Percentiles rank a stretch among this genome's conserved stretches.
phyloP scores from a whole-genome alignment of 805 yeast genomes.

The Zygotorulaspora florentina region DNA sequence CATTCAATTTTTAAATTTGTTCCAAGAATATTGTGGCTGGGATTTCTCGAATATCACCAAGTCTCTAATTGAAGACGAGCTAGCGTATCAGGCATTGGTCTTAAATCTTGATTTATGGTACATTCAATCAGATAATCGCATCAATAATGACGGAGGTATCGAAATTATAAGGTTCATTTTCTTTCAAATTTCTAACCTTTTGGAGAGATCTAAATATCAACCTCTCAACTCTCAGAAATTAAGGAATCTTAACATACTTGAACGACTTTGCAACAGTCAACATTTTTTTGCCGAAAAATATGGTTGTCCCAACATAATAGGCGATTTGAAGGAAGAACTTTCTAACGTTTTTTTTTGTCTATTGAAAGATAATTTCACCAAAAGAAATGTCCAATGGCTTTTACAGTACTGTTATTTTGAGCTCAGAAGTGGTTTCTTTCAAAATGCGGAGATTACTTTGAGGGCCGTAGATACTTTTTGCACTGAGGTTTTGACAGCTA shows the following conservation, averaged over 20 bases:
- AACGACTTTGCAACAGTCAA: conserved; percentile 29
- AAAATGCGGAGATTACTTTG: conserved; percentile 31
- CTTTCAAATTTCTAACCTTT: conserved; percentile 54
- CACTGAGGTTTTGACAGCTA: conserved; percentile 38
- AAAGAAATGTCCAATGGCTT: conserved; percentile 51
- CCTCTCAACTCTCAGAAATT: conserved; percentile 51
- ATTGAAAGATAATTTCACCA: conserved; percentile 46
- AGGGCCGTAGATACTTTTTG: conserved; percentile 29
- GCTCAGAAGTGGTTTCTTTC: conserved; percentile 33
- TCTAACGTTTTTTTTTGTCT: conserved; percentile 28
- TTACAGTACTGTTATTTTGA: conserved; percentile 50
- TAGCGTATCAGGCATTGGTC: conserved; percentile 54
- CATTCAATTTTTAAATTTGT: conserved; percentile 44
- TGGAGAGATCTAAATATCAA: conserved; percentile 48
- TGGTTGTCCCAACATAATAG: conserved; percentile 37
- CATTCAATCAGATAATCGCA: conserved; percentile 14
- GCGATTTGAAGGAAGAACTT: conserved; percentile 34
- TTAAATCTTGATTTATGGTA: conserved; percentile 63
- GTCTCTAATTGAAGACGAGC: conserved; percentile 52
- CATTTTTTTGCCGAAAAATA: conserved; percentile 36
- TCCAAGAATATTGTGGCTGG: conserved; percentile 55
- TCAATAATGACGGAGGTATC: conserved; percentile 23
- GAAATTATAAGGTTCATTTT: conserved; percentile 51
- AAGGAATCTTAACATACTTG: conserved; percentile 47
- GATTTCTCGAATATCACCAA: conserved; percentile 46